Evolutionary conservation across 352 stramenopile species (phyloP), one percentile per base, ranked within the genome.

Genomic region (Globisporangium paroecandrum): DNA sequence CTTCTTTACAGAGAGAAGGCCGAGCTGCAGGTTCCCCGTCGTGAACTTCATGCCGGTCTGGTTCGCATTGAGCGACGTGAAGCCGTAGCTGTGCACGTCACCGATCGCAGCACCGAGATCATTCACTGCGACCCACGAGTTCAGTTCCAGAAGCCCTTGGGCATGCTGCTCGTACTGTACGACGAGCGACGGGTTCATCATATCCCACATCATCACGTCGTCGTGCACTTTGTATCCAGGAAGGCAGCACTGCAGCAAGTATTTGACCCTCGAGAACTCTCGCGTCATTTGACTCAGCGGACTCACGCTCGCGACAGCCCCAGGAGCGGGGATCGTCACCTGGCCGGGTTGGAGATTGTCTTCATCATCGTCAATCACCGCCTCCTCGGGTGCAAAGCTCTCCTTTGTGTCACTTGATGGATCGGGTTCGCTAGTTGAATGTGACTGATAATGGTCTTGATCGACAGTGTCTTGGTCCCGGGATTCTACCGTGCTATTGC

Each of bases 91-190:
- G 56, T 88, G 81, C 2, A 81, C 75, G 25, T 90, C 77, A 1
- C 68, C 64, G 74, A 95, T 82, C 12, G 82, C 77, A 1, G 75
- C 68, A 1, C 84, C 87, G 9, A 95, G 71, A 62, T 89, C 77
- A 56, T 91, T 82, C 0, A 91, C 80, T 12, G 83, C 72, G 6
- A 93, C 82, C 85, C 85, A 93, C 3, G 83, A 91, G 32, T 93
- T 83, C 27, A 93, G 73, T 61, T 91, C 78, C 6, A 95, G 67
- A 2, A 95, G 38, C 0, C 84, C 85, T 0, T 59, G 64, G 0
- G 74, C 71, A 15, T 81, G 72, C 7, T 83, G 72, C 24, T 87
- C 82, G 65, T 91, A 93, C 56, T 93, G 79, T 1, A 69, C 71
- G 0, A 85, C 62, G 0, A 92, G 71, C 9, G 70, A 74, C 49